phyloP scores from a whole-genome alignment of 2,329 filamentous ascomycete genomes.

The Gnomoniopsis sp. region DNA sequence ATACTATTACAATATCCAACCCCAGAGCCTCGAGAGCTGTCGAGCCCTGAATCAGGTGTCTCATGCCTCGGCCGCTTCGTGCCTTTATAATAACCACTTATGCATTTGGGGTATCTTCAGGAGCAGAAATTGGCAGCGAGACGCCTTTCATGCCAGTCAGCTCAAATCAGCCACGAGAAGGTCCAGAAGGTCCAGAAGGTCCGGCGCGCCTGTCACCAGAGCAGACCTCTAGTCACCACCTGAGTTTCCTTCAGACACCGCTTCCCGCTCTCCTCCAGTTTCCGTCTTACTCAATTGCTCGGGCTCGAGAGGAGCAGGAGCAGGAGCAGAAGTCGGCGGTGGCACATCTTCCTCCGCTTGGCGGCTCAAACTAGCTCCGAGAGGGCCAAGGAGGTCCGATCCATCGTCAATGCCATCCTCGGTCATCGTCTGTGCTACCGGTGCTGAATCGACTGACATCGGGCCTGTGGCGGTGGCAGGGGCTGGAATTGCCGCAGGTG shows the following conservation, averaged over 20 bases:
- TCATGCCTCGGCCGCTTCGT: no score
- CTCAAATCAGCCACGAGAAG: no score
- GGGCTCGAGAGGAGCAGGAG: not conserved
- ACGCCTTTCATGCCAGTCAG: no score
- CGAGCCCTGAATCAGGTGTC: no score
- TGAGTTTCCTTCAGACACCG: not conserved
- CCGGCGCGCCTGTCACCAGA: no score
- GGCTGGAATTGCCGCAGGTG: not conserved
- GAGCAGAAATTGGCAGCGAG: no score
- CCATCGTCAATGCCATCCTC: conserved; percentile 12
- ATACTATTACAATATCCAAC: no score
- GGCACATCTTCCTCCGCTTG: conserved; percentile 16
- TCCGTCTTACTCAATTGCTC: not conserved
- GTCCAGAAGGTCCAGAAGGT: no score
- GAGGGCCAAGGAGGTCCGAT: conserved; percentile 14
- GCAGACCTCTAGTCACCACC: not conserved
- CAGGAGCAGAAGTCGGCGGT: not conserved
- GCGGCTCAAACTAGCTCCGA: conserved; percentile 9
- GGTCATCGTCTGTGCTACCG: not conserved
- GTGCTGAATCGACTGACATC: not conserved
- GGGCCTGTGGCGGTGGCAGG: not conserved
- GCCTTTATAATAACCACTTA: no score
- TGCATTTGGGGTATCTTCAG: no score
- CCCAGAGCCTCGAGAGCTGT: no score
- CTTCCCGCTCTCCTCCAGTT: not conserved